Evolutionary conservation across 2,329 filamentous ascomycete genomes (phyloP).

Genomic region (Alternaria sp.): DNA sequence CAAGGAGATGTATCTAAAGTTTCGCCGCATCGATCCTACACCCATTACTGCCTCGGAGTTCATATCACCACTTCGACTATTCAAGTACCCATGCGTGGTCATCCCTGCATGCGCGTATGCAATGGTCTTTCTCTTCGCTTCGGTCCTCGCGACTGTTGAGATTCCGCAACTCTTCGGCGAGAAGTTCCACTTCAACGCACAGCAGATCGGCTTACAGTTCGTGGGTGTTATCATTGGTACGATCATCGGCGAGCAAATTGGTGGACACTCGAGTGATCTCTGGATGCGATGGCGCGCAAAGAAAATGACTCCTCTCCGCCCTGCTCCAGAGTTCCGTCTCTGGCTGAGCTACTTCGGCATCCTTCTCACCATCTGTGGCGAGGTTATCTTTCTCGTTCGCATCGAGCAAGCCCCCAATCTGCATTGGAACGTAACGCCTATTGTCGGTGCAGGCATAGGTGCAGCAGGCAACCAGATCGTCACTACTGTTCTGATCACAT

Average conservation of each 20-base stretch:
- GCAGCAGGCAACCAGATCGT: constrained; percentile 66
- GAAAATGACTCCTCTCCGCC: constrained; percentile 40
- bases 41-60: constrained; percentile 60
- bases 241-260: constrained; percentile 65
- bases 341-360: constrained; percentile 65
- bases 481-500: constrained; percentile 66
- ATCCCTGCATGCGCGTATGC: constrained; percentile 62
- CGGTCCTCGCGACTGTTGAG: constrained; percentile 63
- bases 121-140: constrained; percentile 64
- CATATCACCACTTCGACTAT: constrained; percentile 58
- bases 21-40: constrained; percentile 60
- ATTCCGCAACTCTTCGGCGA: constrained; percentile 64
- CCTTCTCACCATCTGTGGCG: constrained; percentile 58
- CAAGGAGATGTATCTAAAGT: constrained; percentile 55
- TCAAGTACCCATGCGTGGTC: constrained; percentile 55
- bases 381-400: constrained; percentile 63
- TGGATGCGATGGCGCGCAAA: constrained; percentile 58
- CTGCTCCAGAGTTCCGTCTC: constrained; percentile 63
- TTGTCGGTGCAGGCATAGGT: constrained; percentile 59
- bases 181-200: constrained; percentile 63
- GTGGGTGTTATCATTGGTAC: constrained; percentile 64
- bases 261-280: constrained; percentile 60
- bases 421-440: constrained; percentile 64
- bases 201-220: constrained; percentile 66
- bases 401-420: constrained; percentile 52